Evolutionary conservation across 768 basidiomycete species (phyloP), one percentile per base, ranked within the genome.

Genomic region (Amanita pallidorosea): DNA sequence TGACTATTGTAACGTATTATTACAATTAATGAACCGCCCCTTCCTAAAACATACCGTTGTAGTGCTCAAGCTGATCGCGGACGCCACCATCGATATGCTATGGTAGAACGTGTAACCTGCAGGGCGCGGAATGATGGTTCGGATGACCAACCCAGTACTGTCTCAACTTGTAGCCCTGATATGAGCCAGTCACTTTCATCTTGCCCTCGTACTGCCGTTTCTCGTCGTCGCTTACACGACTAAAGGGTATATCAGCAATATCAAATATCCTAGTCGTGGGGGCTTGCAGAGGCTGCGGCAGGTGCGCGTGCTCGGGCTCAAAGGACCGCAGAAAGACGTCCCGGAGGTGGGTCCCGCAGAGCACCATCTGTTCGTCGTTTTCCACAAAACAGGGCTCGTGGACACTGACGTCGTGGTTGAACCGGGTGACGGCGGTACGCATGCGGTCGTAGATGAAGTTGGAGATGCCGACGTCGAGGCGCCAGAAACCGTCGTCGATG

Each of bases 341-440:
- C 25, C 88, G 77, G 11, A 94, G 67, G 49, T 74, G 50, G 7
- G 87, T 90, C 0, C 90, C 91, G 38, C 76, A 73, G 0, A 88
- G 59, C 17, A 87, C 74, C 47, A 69, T 64, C 57, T 87, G 73
- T 27, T 68, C 66, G 49, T 71, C 70, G 1, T 56, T 51, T 3
- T 55, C 57, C 18, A 56, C 49, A 3, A 57, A 59, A 3, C 56
- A 54, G 5, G 48, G 54, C 56, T 80, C 76, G 22, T 74, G 62
- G 8, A 55, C 49, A 2, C 60, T 59, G 0, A 81, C 76, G 55
- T 91, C 77, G 17, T 74, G 67, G 49, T 76, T 69, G 22, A 92
- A 61, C 23, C 72, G 63, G 7, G 64, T 57, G 20, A 93, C 73
- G 8, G 91, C 89, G 2, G 70, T 65, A 8, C 78, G 72, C 79